phyloP scores from a whole-genome alignment of 108 stramenopile species.

The Skeletonema menzelii region DNA sequence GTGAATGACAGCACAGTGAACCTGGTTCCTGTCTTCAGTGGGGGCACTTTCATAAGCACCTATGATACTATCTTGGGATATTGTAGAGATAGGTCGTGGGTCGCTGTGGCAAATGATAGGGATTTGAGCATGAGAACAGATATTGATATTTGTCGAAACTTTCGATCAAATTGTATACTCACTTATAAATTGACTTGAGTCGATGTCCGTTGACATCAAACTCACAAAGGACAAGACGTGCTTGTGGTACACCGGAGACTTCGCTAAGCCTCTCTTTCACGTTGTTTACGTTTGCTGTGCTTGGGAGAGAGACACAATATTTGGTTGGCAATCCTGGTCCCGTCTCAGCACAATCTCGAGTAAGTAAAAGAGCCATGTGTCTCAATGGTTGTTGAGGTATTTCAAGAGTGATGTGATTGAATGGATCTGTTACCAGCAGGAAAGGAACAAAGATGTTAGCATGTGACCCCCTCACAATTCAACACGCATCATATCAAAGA shows the following conservation, averaged over 20 bases:
- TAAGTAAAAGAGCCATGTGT: conserved; percentile 16
- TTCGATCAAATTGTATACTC: background rate
- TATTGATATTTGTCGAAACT: background rate
- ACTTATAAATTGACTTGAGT: conserved; percentile 46
- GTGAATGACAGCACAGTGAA: conserved; percentile 37
- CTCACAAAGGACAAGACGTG: conserved; percentile 41
- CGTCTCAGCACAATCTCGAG: conserved; percentile 14
- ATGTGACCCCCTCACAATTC: background rate
- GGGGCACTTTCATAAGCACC: conserved; percentile 59
- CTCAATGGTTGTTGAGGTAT: conserved; percentile 54
- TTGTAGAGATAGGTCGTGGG: conserved; percentile 29
- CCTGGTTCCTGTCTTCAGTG: background rate
- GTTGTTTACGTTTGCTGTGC: conserved; percentile 22
- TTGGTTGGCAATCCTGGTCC: conserved; percentile 17
- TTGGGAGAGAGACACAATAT: conserved; percentile 29
- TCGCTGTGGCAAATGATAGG: conserved; percentile 20
- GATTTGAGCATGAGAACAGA: background rate
- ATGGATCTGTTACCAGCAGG: conserved; percentile 29
- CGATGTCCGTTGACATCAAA: conserved; percentile 42
- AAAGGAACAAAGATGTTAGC: background rate
- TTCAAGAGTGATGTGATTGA: conserved; percentile 83
- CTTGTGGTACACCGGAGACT: conserved; percentile 30
- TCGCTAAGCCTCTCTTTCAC: conserved; percentile 28
- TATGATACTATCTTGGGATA: conserved; percentile 32
- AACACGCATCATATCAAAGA: background rate